Percentiles rank a stretch among this genome's conserved stretches.
These are phyloP conservation scores for Stemphylium lycopersici DNA, from an alignment of 2,329 filamentous ascomycete species.

Conservation along the genomic window DNA sequence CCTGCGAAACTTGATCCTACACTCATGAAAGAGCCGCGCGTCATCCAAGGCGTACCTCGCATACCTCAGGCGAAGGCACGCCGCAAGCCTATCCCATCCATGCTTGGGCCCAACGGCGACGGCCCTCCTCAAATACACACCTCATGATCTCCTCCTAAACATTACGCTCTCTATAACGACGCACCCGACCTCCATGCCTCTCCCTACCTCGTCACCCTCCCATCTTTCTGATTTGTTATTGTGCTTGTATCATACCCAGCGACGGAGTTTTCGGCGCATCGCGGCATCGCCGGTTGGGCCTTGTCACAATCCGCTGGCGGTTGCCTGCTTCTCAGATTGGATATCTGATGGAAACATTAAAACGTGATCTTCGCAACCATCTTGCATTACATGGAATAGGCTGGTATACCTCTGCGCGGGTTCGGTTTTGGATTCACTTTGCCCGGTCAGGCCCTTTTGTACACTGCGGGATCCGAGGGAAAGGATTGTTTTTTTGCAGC, in stretches of 20 bases:
- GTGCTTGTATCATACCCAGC: slow-evolving; percentile 41
- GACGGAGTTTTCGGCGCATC: slow-evolving; percentile 38
- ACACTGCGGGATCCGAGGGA: slow-evolving; percentile 14
- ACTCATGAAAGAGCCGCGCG: slow-evolving; percentile 89
- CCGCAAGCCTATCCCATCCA: slow-evolving; percentile 56
- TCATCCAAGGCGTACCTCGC: slow-evolving; percentile 84
- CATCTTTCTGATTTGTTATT: slow-evolving; percentile 13
- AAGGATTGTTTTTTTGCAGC: slow-evolving; percentile 3
- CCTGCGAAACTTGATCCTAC: slow-evolving; percentile 84
- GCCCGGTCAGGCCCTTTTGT: slow-evolving; percentile 6
- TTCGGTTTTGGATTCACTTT: slow-evolving; percentile 13
- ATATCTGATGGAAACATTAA: slow-evolving; percentile 28
- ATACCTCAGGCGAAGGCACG: slow-evolving; percentile 58
- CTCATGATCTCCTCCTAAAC: slow-evolving; percentile 27
- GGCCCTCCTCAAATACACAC: slow-evolving; percentile 31
- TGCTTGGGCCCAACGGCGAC: slow-evolving; percentile 44
- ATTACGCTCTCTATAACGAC: slow-evolving; percentile 23
- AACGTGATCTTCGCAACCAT: slow-evolving; percentile 28
- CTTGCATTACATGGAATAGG: slow-evolving; percentile 29
- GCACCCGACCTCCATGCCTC: slow-evolving; percentile 25
- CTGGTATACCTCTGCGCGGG: slow-evolving; percentile 3
- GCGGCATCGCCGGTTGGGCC: slow-evolving; percentile 5
- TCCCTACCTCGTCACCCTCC: slow-evolving; percentile 12
- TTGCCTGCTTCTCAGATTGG: slow-evolving; percentile 21
- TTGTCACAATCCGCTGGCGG: slow-evolving; percentile 10